Base-by-base conservation (phyloP, 1,284 basidiomycete genomes). In the Irpex lacteus region DNA sequence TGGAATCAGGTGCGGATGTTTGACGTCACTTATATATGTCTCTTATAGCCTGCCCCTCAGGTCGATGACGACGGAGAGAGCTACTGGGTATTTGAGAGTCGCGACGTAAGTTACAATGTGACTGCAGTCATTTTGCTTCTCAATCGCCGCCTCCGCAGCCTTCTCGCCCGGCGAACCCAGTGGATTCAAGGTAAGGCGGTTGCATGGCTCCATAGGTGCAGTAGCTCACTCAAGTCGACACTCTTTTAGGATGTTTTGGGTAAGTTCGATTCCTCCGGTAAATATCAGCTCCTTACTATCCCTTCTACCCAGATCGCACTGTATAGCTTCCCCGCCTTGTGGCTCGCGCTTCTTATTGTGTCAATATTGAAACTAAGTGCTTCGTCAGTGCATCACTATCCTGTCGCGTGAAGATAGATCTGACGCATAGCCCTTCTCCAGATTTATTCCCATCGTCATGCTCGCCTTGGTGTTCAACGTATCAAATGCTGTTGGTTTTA, bases 11-110 rank as follows among this genome's bases (percentile, higher is more conserved):
- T 88, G 64, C 21, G 77, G 8, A 3, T 61, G 38, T 19, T 56
- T 40, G 34, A 57, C 47, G 44, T 54, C 59, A 9, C 58, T 32
- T 26, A 15, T 13, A 21, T 60, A 32, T 49, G 11, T 62, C 61
- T 53, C 21, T 59, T 61, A 60, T 70, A 64, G 38, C 71, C 53
- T 5, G 37, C 15, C 65, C 53, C 64, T 40, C 63, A 90, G 89
- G 90, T 98, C 11, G 95, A 98, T 71, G 95, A 97, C 62, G 95
- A 98, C 70, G 96, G 96, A 1, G 94, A 96, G 74, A 95, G 91
- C 73, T 94, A 90, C 68, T 98, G 95, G 95, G 95, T 98, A 3
- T 98, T 98, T 70, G 95, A 97, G 78, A 92, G 91, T 70, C 85
- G 94, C 72, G 95, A 97, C 76, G 95, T 95, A 77, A 61, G 47